Evolutionary conservation across 148 eudicot genomes (phyloP).

Genomic region (Amaranthus cruentus): DNA sequence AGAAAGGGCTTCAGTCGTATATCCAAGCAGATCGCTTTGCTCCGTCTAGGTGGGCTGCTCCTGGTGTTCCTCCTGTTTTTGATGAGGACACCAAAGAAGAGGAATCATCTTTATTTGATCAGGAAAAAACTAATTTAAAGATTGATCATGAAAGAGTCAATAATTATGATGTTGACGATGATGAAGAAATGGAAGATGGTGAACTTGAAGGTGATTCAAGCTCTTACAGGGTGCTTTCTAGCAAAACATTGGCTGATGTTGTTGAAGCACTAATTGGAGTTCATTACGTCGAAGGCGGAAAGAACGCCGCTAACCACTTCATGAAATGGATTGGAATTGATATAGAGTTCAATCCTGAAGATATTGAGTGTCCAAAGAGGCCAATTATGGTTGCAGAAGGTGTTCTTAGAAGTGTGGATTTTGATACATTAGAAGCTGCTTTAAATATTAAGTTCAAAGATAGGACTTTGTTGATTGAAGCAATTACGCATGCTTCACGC

Average conservation of each 20-base stretch:
- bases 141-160: slow-evolving; percentile 31
- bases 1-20: slow-evolving; percentile 80
- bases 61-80: slow-evolving; percentile 94
- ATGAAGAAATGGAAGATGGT: slow-evolving; percentile 90
- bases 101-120: slow-evolving; percentile 57
- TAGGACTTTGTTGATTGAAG: slow-evolving; percentile 68
- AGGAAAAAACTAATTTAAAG: slow-evolving; percentile 29
- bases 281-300: slow-evolving; percentile 93
- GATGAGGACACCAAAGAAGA: slow-evolving; percentile 85
- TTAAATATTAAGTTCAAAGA: slow-evolving; percentile 58
- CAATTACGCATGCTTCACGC: slow-evolving; percentile 98
- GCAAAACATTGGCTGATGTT: slow-evolving; percentile 97
- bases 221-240: slow-evolving; percentile 88
- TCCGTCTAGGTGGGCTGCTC: slow-evolving; percentile 99
- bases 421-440: slow-evolving; percentile 65
- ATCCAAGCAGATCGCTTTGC: slow-evolving; percentile 98
- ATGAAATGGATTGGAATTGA: slow-evolving; percentile 96
- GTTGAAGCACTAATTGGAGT: slow-evolving; percentile 96
- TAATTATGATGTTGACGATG: slow-evolving; percentile 45
- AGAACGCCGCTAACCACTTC: slow-evolving; percentile 83
- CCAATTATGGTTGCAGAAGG: slow-evolving; percentile 57
- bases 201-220: slow-evolving; percentile 90
- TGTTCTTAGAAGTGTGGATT: slow-evolving; percentile 69
- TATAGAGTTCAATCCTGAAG: slow-evolving; percentile 69
- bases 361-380: slow-evolving; percentile 42